These are phyloP conservation scores for Beauveria rudraprayagi DNA, from an alignment of 2,329 filamentous ascomycete genomes.

Conservation along the genomic window DNA sequence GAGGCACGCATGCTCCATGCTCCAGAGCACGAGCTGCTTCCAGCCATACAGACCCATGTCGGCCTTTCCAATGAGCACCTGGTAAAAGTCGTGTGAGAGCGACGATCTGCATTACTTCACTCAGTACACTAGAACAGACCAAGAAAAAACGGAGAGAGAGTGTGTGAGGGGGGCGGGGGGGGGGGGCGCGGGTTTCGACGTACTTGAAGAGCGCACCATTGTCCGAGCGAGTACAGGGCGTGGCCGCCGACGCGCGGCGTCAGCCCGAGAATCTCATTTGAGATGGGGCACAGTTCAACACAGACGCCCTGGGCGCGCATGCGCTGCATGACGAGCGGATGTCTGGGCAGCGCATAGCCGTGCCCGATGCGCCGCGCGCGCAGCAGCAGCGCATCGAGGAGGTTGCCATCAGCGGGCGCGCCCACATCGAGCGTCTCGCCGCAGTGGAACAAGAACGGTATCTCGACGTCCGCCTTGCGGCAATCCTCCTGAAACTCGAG, in stretches of 20 bases:
- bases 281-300: conserved; percentile 70
- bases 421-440: conserved; percentile 65
- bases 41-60: conserved; percentile 62
- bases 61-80: conserved; percentile 60
- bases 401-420: conserved; percentile 56
- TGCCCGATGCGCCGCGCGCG: conserved; percentile 64
- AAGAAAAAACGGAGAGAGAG: background rate
- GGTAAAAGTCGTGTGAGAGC: conserved; percentile 70
- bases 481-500: conserved; percentile 49
- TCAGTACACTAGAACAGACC: background rate
- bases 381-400: conserved; percentile 60
- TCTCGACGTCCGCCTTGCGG: conserved; percentile 37
- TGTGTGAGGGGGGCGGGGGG: too few species aligned
- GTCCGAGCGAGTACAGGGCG: conserved; percentile 58
- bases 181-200: conserved; percentile 13
- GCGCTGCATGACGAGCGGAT: conserved; percentile 56
- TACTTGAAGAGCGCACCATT: conserved; percentile 67
- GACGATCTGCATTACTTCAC: conserved; percentile 43
- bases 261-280: conserved; percentile 66
- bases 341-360: conserved; percentile 60
- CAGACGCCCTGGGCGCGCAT: conserved; percentile 59
- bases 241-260: conserved; percentile 59
- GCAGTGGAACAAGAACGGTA: conserved; percentile 70
- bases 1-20: conserved; percentile 52
- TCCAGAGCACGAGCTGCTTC: conserved; percentile 60